Conservation (phyloP, 345 rosid genomes). For the Crucihimalaya himalaica region DNA sequence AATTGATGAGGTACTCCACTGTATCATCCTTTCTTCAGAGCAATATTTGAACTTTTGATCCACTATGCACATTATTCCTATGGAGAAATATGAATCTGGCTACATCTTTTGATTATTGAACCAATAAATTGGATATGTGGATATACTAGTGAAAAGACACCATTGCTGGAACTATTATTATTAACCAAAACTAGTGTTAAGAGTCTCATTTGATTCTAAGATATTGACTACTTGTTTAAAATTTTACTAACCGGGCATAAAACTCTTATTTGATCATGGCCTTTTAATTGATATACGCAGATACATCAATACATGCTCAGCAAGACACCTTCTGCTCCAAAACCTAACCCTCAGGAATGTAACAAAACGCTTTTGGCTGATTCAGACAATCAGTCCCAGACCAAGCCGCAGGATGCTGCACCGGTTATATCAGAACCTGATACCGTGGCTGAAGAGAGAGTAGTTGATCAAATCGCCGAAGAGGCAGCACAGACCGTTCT, state of each 20-base stretch:
- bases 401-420: background rate
- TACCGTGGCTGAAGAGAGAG: slow-evolving; percentile 39
- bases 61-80: background rate
- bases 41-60: slow-evolving; percentile 1
- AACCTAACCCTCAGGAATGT: slow-evolving; percentile 36
- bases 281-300: slow-evolving; percentile 42
- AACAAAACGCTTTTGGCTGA: background rate
- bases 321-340: slow-evolving; percentile 74
- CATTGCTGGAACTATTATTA: background rate
- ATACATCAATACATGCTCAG: slow-evolving; percentile 83
- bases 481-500: slow-evolving; percentile 39
- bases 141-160: background rate
- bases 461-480: slow-evolving; percentile 47
- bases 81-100: background rate
- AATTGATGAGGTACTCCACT: slow-evolving; percentile 69
- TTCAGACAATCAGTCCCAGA: slow-evolving; percentile 13
- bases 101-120: background rate
- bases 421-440: slow-evolving; percentile 28
- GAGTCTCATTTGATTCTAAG: background rate
- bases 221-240: background rate
- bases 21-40: slow-evolving; percentile 7
- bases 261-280: background rate
- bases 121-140: background rate
- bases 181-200: background rate
- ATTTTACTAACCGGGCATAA: background rate